Conservation (phyloP, 441 rosid species). For the Erodium moschatum region DNA sequence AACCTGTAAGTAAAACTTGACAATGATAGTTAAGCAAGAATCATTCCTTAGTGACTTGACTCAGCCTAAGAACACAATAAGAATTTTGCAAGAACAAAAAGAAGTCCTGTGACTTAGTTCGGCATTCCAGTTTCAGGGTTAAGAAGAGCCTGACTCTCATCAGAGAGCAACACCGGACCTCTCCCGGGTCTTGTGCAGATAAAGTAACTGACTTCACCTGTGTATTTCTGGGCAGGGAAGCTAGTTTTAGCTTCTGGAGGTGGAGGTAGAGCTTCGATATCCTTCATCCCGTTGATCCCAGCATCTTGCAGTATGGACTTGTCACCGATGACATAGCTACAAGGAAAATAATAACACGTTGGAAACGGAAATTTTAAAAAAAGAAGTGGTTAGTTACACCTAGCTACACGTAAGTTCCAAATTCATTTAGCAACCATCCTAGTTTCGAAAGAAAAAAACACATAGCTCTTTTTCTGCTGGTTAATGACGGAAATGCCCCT, state of each 20-base stretch:
- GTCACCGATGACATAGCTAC: conserved; percentile 77
- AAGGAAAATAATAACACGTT: background rate
- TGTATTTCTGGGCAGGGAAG: conserved; percentile 40
- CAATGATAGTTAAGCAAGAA: conserved; percentile 3
- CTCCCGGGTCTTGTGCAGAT: conserved; percentile 82
- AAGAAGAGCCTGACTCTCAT: conserved; percentile 60
- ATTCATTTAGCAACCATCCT: no score
- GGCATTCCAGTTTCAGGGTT: conserved; percentile 59
- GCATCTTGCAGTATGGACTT: conserved; percentile 68
- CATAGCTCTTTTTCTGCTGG: no score
- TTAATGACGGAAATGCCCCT: no score
- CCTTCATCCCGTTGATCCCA: conserved; percentile 44
- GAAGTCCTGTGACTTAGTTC: conserved; percentile 28
- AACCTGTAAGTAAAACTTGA: conserved; percentile 6
- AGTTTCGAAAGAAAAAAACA: no score
- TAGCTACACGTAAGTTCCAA: no score
- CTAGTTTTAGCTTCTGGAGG: conserved; percentile 51
- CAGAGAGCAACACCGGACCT: conserved; percentile 60
- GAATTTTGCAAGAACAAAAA: background rate
- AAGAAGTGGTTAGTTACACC: background rate
- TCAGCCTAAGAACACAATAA: background rate
- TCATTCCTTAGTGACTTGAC: conserved; percentile 8
- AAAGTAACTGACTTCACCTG: conserved; percentile 71
- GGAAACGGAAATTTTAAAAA: background rate
- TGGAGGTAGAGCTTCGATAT: conserved; percentile 41